These are phyloP conservation scores for Melaleuca alternifolia DNA, from an alignment of 345 rosid species.

Conservation along the genomic window DNA sequence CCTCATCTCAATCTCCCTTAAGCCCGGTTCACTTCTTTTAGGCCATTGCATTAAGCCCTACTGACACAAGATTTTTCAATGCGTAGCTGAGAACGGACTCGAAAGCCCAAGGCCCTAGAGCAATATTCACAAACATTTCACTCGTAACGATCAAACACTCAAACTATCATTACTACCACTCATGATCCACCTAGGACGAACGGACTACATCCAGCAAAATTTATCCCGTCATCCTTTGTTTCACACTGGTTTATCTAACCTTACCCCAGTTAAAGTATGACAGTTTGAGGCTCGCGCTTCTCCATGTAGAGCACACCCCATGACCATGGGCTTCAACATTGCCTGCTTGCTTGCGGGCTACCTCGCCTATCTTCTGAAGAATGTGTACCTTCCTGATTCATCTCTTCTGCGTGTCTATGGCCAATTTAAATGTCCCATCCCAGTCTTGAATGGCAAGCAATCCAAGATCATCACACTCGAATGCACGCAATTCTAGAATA, in stretches of 20 bases:
- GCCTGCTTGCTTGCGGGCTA: background rate
- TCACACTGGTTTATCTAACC: background rate
- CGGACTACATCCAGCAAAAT: background rate
- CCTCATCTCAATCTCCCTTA: too few relatives aligned
- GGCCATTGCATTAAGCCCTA: too few relatives aligned
- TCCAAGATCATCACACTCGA: background rate
- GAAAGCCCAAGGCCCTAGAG: too few relatives aligned
- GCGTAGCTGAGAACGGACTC: too few relatives aligned
- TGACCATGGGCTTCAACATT: background rate
- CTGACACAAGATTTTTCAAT: too few relatives aligned
- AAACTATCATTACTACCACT: too few relatives aligned
- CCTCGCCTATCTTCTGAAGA: background rate
- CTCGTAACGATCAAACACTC: too few relatives aligned
- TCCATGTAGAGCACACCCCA: background rate
- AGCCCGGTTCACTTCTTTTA: too few relatives aligned
- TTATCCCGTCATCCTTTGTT: background rate
- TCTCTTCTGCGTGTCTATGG: background rate
- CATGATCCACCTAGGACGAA: background rate
- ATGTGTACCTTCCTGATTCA: background rate
- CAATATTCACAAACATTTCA: too few relatives aligned
- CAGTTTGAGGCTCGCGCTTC: background rate
- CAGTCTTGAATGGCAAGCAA: background rate
- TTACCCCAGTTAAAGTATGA: background rate
- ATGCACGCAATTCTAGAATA: accelerated
- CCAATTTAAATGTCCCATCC: background rate